Evolutionary conservation across 176 grass and related monocot species (phyloP).

Genomic region (Musa troglodytarum): DNA sequence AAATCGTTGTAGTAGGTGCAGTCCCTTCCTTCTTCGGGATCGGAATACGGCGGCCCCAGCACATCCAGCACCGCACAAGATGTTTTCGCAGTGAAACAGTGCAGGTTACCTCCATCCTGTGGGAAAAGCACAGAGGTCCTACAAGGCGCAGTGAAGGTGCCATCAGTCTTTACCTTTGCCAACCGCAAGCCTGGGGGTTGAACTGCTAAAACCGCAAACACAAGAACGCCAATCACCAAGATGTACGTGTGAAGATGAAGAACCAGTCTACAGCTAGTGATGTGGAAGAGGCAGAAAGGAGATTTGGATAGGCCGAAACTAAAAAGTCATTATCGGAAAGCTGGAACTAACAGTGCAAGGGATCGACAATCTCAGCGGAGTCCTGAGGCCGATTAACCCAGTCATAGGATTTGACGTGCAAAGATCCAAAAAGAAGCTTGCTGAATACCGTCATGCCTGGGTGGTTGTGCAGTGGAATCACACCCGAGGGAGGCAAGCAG

Average conservation of each 20-base stretch:
- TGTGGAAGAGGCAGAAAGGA: not conserved
- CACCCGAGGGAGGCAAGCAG: constrained; percentile 54
- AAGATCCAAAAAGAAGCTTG: constrained; percentile 87
- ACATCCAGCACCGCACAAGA: constrained; percentile 85
- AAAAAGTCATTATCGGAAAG: too few relatives aligned
- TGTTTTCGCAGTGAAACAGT: constrained; percentile 66
- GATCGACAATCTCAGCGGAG: not conserved
- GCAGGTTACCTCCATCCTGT: constrained; percentile 71
- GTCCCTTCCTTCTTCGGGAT: constrained; percentile 39
- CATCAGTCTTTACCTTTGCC: constrained; percentile 64
- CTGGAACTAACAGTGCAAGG: not conserved
- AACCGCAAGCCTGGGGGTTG: constrained; percentile 35
- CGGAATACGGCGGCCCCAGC: constrained; percentile 55
- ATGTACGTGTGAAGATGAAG: too few relatives aligned
- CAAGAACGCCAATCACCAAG: too few relatives aligned
- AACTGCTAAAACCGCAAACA: not conserved
- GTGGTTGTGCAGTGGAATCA: constrained; percentile 88
- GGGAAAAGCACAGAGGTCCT: constrained; percentile 69
- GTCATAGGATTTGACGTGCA: constrained; percentile 85
- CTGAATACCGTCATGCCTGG: constrained; percentile 95
- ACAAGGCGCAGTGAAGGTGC: constrained; percentile 28
- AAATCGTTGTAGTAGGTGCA: constrained; percentile 55
- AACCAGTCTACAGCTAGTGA: too few relatives aligned
- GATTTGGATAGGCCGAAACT: too few relatives aligned
- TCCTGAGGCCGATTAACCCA: constrained; percentile 31